Conservation (phyloP, 1,284 basidiomycete genomes). For the Porogramme epimiltina region DNA sequence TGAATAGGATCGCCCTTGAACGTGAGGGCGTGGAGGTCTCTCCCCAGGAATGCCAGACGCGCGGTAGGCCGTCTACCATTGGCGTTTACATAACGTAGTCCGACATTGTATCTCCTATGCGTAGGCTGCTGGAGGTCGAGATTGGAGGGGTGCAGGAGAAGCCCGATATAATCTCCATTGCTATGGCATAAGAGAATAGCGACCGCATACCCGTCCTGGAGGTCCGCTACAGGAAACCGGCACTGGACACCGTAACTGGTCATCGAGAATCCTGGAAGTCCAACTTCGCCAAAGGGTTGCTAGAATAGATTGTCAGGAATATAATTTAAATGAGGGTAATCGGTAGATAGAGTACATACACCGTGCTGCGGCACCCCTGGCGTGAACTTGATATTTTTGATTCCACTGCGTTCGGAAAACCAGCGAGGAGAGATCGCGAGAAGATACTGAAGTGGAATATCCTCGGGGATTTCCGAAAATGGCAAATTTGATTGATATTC, state of each 20-base stretch:
- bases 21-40: neutral
- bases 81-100: neutral
- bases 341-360: too few species aligned
- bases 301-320: too few species aligned
- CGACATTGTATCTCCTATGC: neutral
- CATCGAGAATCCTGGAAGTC: neutral
- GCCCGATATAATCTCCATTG: neutral
- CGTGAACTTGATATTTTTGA: too few species aligned
- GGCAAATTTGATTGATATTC: too few species aligned
- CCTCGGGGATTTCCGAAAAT: too few species aligned
- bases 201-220: neutral
- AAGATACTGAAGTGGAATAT: too few species aligned
- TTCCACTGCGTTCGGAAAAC: too few species aligned
- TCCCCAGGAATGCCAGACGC: neutral
- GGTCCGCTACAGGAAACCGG: constrained; percentile 1
- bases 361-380: too few species aligned
- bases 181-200: neutral
- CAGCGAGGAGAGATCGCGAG: too few species aligned
- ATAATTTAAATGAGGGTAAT: too few species aligned
- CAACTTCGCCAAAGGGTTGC: neutral
- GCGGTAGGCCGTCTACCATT: neutral
- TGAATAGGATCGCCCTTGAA: neutral
- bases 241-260: neutral
- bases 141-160: neutral
- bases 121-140: neutral